phyloP scores from a whole-genome alignment of 1,284 basidiomycete species.

The Trichosporon faecale region DNA sequence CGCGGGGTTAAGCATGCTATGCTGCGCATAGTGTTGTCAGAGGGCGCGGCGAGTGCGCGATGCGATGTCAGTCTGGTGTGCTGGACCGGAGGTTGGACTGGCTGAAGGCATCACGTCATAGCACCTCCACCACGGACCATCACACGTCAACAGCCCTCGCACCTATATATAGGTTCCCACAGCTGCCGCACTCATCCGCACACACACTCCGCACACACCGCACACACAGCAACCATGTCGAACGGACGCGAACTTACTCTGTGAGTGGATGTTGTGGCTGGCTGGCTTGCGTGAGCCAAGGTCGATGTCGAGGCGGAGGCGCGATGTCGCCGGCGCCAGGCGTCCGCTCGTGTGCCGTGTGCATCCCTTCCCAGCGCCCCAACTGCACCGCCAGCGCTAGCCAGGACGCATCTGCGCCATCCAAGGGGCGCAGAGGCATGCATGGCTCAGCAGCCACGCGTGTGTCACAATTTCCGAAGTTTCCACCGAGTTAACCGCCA shows the following conservation, averaged over 20 bases:
- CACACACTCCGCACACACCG: neutral
- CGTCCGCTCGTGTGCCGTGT: neutral
- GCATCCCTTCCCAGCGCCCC: neutral
- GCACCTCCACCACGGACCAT: neutral
- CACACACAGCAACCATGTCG: neutral
- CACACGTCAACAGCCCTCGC: neutral
- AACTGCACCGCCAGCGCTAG: neutral
- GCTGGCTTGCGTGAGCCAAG: neutral
- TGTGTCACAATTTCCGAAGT: neutral
- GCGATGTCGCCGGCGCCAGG: too few relatives aligned
- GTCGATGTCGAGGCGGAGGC: too few relatives aligned
- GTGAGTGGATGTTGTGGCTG: neutral
- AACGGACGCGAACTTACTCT: neutral
- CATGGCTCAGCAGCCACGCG: neutral
- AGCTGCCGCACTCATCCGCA: neutral
- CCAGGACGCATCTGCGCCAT: neutral
- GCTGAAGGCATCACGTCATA: slow-evolving; percentile 10
- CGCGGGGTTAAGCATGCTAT: neutral
- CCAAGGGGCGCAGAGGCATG: neutral
- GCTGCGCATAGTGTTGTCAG: neutral
- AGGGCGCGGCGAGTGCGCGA: neutral
- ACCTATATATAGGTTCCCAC: neutral
- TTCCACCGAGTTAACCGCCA: neutral
- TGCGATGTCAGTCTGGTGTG: neutral
- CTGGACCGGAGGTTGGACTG: neutral